Base-by-base conservation (phyloP, 225 moss, liverwort and hornwort species). In the Antitrichia curtipendula region DNA sequence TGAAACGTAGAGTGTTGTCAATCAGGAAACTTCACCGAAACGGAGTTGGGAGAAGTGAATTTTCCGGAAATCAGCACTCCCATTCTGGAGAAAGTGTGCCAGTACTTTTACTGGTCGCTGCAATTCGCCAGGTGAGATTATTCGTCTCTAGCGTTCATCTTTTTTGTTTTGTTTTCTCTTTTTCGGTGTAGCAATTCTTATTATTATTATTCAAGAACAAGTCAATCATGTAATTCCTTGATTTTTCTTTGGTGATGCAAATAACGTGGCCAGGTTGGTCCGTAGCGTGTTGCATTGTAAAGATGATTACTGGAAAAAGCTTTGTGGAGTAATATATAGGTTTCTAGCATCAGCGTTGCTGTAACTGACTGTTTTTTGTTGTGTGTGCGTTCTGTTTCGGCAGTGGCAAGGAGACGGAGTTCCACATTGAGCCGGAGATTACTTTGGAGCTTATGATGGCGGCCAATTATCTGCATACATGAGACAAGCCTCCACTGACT, bases 61-160 rank as follows among this genome's bases (percentile, higher is more conserved):
- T 99, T 99, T 90, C 97, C 99, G 54, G 99, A 99, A 81, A 97
- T 99, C 86, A 99, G 96, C 90, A 95, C 99, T 40, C 95, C 95
- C n/a, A 94, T 99, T 85, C 91, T 99, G 73, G 99, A 99, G 92
- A 99, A 99, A 89, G 95, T 96, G 29, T 99, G 99, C 83, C 99
- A 99, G 93, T 99, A 99, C 87, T 99, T 99, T 85, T 99, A 99
- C 93, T 99, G 99, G 99, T 99, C 97, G 54, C 91, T 99, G 83
- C 88, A 88, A 71, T 88, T 88, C 84, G 84, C 88, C 78, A 50
- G 60, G 88, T 88, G 40, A 83, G 68, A 38, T 57, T 57, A 38
- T 40, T 28, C 40, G 38, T 50, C 49, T 36, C 54, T 18, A 77
- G 54, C 6, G 14, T 77, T 53, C 28, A 68, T 24, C 4, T 3